Conservation (phyloP, 345 rosid genomes). For the Eucalyptus brandiana region DNA sequence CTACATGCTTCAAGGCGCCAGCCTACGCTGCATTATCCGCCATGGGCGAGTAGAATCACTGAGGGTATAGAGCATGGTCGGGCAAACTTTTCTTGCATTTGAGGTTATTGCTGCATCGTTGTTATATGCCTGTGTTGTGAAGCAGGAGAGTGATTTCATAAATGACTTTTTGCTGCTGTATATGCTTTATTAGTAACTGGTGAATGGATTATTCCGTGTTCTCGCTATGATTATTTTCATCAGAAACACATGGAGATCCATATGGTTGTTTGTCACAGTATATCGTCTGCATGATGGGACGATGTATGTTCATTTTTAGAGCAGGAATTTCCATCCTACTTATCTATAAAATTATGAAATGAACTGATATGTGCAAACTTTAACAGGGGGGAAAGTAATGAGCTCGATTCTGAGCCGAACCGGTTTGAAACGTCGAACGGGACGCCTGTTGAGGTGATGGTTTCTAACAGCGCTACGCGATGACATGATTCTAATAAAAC, state of each 20-base stretch:
- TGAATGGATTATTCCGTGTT: fast-evolving
- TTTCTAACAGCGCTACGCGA: background rate
- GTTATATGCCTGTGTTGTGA: background rate
- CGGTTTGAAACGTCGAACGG: background rate
- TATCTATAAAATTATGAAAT: background rate
- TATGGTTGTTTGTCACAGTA: background rate
- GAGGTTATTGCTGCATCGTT: background rate
- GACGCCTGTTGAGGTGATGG: background rate
- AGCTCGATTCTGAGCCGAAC: background rate
- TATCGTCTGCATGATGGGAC: background rate
- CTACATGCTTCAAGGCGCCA: constrained; percentile 6
- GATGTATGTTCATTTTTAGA: background rate
- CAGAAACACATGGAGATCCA: background rate
- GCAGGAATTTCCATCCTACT: background rate
- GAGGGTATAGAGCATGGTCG: background rate
- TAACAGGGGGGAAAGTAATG: background rate
- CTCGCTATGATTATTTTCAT: background rate
- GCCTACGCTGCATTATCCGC: background rate
- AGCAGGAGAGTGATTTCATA: background rate
- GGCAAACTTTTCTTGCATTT: background rate
- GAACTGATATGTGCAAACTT: background rate
- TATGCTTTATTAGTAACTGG: background rate
- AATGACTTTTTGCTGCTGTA: background rate
- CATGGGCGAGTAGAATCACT: background rate
- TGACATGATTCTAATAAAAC: fast-evolving